phyloP scores from a whole-genome alignment of 495 filamentous ascomycete species.

The Talaromyces nanjingensis region DNA sequence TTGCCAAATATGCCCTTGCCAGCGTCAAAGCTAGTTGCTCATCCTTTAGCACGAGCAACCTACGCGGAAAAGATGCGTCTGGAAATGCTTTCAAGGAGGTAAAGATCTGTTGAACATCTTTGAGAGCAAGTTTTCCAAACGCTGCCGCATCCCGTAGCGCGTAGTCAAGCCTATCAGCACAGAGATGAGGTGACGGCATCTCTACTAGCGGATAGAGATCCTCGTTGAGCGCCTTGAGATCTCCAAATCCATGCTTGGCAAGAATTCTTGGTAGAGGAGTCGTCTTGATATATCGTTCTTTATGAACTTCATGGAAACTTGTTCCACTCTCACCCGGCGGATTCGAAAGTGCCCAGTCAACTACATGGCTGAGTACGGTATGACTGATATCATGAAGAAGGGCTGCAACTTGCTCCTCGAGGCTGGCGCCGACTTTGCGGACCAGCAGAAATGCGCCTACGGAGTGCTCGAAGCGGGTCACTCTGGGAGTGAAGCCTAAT shows the following conservation, averaged over 20 bases:
- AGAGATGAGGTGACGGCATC: slow-evolving; percentile 32
- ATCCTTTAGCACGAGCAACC: slow-evolving; percentile 29
- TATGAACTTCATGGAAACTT: slow-evolving; percentile 39
- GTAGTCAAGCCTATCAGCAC: slow-evolving; percentile 38
- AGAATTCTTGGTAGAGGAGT: slow-evolving; percentile 29
- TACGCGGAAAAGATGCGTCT: slow-evolving; percentile 14
- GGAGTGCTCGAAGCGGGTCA: slow-evolving; percentile 39
- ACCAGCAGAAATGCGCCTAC: slow-evolving; percentile 37
- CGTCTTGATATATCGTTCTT: slow-evolving; percentile 26
- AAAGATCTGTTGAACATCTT: slow-evolving; percentile 20
- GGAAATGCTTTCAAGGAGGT: slow-evolving; percentile 25
- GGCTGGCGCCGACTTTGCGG: slow-evolving; percentile 27
- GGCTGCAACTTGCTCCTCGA: slow-evolving; percentile 36
- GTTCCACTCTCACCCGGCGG: slow-evolving; percentile 22
- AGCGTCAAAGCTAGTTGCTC: slow-evolving; percentile 22
- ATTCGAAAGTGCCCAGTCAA: slow-evolving; percentile 31
- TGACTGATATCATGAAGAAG: slow-evolving; percentile 39
- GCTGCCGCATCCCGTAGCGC: slow-evolving; percentile 30
- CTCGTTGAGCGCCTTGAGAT: slow-evolving; percentile 26
- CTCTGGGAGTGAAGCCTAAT: slow-evolving; percentile 25
- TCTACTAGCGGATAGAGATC: slow-evolving; percentile 36
- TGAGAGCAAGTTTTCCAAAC: slow-evolving; percentile 24
- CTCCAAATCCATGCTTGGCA: slow-evolving; percentile 20
- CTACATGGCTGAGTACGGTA: slow-evolving; percentile 36
- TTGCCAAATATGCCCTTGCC: slow-evolving; percentile 25